Base-by-base conservation (phyloP, 371 early-diverging fungal genomes). In the Phascolomyces articulosus region DNA sequence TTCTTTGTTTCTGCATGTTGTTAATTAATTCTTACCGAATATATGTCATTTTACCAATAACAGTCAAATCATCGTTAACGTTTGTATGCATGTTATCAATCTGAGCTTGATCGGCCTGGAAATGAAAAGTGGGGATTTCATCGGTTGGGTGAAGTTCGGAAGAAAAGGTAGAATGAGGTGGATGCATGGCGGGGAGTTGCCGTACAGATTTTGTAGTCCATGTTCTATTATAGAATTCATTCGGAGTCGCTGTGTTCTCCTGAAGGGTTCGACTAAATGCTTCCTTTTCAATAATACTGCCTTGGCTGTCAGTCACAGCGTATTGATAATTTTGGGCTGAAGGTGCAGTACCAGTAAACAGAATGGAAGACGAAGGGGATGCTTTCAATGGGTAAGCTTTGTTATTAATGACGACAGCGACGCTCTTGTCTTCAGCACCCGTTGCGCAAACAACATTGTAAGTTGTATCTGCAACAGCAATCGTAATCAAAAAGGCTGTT, bases 91-190 rank as follows among this genome's bases (percentile, higher is more conserved):
- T 68, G 13, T 23, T 34, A 40, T 73, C 73, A 48, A 64, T 23
- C 20, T 51, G 53, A 1, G 29, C 23, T 51, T 65, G 57, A 11
- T 65, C 64, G 2, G 69, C 74, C 13, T 21, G 28, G 23, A 78
- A 40, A 51, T 78, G 69, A 20, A 74, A 62, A 6, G 78, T 74
- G 18, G 75, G 71, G 18, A 78, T 78, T 53, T 78, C 56, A 41
- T 64, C 68, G 11, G 60, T 54, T 27, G 58, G 57, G 60, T 71
- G 66, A 23, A 69, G 44, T 21, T 61, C 40, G 3, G 60, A 47
- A 9, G 44, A 2, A n/a, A 44, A 4, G 24, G 16, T 38, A 20
- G 16, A 54, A n/a, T 61, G 56, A 10, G 57, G 48, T 31, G 26
- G 24, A 18, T n/a, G 26, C 10, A 66, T 26, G 4, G 55, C 23